A percentile compares a stretch with the other conserved stretches of the same genome.
Conservation (phyloP, 1,284 basidiomycete species). For the Ganoderma resinaceum region DNA sequence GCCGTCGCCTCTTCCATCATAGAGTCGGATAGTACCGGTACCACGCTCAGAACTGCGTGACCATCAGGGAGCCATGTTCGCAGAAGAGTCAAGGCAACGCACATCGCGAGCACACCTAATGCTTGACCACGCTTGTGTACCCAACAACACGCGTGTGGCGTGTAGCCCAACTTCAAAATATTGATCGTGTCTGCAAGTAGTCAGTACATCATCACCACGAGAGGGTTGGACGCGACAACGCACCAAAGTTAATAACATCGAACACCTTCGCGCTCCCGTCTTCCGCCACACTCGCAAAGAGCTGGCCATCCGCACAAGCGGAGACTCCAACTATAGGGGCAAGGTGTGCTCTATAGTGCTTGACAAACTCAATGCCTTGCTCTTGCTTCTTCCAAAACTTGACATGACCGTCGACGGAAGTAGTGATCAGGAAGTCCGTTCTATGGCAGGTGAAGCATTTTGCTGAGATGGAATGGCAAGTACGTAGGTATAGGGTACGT, state of each 20-base stretch:
- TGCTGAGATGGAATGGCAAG: not conserved
- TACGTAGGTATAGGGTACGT: conserved; percentile 32
- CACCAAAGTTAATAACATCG: conserved; percentile 84
- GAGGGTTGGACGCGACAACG: not conserved
- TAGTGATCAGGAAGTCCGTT: conserved; percentile 93
- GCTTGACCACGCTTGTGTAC: conserved; percentile 90
- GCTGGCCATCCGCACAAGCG: conserved; percentile 91
- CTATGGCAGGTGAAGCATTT: conserved; percentile 46
- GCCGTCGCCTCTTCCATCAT: conserved; percentile 90
- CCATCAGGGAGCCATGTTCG: conserved; percentile 33
- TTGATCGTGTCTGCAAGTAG: conserved; percentile 93
- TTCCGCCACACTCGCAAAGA: conserved; percentile 90
- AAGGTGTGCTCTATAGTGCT: conserved; percentile 93
- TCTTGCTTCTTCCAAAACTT: conserved; percentile 99
- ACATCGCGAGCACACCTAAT: conserved; percentile 90
- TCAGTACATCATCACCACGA: not conserved
- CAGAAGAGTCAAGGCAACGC: conserved; percentile 38
- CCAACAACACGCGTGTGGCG: conserved; percentile 91
- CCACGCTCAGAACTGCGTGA: conserved; percentile 76
- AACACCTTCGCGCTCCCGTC: conserved; percentile 93
- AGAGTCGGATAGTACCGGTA: conserved; percentile 83
- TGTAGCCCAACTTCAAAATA: conserved; percentile 90
- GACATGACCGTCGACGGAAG: conserved; percentile 93
- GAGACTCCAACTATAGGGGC: conserved; percentile 82
- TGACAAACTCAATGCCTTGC: conserved; percentile 90